Evolutionary conservation across 2,329 filamentous ascomycete species (phyloP).

Genomic region (Aspergillaceae sp.): DNA sequence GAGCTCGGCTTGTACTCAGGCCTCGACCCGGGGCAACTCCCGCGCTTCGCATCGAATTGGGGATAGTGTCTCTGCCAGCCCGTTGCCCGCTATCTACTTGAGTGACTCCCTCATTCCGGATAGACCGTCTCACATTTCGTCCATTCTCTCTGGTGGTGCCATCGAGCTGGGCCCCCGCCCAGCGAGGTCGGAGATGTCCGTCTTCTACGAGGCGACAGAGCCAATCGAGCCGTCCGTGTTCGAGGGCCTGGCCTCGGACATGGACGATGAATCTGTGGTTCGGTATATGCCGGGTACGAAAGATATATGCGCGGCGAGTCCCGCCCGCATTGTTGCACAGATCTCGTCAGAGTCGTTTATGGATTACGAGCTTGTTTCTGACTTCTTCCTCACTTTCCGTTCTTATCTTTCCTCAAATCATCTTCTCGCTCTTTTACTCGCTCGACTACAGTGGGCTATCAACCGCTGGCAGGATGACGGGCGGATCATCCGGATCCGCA

Average conservation of each 20-base stretch:
- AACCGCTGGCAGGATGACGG: slow-evolving; percentile 71
- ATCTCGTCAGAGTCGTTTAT: slow-evolving; percentile 94
- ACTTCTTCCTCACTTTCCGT: slow-evolving; percentile 95
- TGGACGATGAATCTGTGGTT: slow-evolving; percentile 74
- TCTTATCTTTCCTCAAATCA: slow-evolving; percentile 71
- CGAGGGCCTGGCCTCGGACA: slow-evolving; percentile 69
- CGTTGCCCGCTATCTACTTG: slow-evolving; percentile 16
- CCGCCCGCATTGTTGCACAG: slow-evolving; percentile 83
- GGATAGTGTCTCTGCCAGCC: slow-evolving; percentile 17
- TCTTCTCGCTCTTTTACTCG: slow-evolving; percentile 73
- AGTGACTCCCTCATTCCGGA: slow-evolving; percentile 17
- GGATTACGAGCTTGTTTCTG: slow-evolving; percentile 92
- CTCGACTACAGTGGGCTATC: slow-evolving; percentile 79
- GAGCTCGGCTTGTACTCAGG: slow-evolving; percentile 64
- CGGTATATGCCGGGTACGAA: slow-evolving; percentile 64
- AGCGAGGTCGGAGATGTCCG: slow-evolving; percentile 31
- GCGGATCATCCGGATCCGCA: slow-evolving; percentile 87
- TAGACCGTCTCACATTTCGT: slow-evolving; percentile 28
- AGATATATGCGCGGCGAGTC: slow-evolving; percentile 80
- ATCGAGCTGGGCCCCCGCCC: slow-evolving; percentile 25
- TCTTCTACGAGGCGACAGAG: slow-evolving; percentile 47
- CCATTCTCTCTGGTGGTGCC: slow-evolving; percentile 28
- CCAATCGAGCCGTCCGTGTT: slow-evolving; percentile 61
- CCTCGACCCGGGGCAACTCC: slow-evolving; percentile 61
- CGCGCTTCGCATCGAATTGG: slow-evolving; percentile 53